A percentile compares a stretch with the other conserved stretches of the same genome.
Conservation (phyloP, 2,329 filamentous ascomycete genomes). For the Fusarium sp. region DNA sequence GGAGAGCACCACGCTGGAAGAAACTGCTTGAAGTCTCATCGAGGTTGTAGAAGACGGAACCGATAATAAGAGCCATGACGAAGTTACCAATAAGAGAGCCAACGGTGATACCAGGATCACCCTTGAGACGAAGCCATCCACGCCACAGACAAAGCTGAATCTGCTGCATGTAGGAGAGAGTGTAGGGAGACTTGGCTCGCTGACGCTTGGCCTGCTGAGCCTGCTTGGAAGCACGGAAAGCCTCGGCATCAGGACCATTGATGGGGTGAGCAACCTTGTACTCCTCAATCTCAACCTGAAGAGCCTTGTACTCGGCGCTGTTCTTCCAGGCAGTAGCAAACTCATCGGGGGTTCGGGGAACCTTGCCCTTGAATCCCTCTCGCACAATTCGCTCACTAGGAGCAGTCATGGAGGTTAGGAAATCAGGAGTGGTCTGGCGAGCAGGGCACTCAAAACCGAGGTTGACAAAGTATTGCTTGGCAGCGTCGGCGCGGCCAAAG, state of each 20-base stretch:
- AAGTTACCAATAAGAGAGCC: constrained; percentile 77
- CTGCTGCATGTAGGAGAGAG: constrained; percentile 81
- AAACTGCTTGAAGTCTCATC: constrained; percentile 74
- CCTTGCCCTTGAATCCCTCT: constrained; percentile 65
- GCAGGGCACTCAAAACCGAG: constrained; percentile 75
- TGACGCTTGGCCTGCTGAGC: constrained; percentile 67
- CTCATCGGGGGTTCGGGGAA: constrained; percentile 70
- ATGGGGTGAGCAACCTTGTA: constrained; percentile 66
- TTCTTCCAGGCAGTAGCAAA: constrained; percentile 69
- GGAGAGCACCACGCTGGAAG: constrained; percentile 79
- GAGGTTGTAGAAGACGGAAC: constrained; percentile 85
- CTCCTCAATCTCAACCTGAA: constrained; percentile 65
- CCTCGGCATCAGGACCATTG: constrained; percentile 65
- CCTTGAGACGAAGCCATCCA: constrained; percentile 79
- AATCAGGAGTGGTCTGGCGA: constrained; percentile 76
- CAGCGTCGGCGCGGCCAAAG: constrained; percentile 69
- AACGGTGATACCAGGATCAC: constrained; percentile 80
- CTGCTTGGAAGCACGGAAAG: constrained; percentile 65
- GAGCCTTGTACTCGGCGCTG: constrained; percentile 61
- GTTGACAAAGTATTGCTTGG: constrained; percentile 72
- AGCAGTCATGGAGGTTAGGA: constrained; percentile 76
- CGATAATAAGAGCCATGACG: constrained; percentile 79
- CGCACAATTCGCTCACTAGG: constrained; percentile 66
- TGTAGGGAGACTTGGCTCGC: constrained; percentile 81
- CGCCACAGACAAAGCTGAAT: constrained; percentile 82